These are phyloP conservation scores for Rhinocladiella similis DNA, from an alignment of 2,329 filamentous ascomycete species.

Conservation along the genomic window DNA sequence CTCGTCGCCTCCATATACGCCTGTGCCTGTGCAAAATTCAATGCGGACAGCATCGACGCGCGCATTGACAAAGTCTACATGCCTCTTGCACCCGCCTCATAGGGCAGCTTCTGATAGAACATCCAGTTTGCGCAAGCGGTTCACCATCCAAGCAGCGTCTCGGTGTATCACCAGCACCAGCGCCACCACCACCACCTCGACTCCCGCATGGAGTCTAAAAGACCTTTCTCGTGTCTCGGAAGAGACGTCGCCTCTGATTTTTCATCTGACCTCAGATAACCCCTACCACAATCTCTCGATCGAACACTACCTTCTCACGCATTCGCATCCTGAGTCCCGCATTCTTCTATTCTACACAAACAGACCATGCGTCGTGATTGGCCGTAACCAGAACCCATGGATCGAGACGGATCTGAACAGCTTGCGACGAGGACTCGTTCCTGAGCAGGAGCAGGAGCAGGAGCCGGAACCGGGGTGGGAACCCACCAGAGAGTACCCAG, in stretches of 20 bases:
- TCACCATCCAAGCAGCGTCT: not conserved
- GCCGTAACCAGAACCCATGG: conserved; percentile 98
- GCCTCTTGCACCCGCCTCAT: not conserved
- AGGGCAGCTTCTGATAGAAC: no score
- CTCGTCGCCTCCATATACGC: not conserved
- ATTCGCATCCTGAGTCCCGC: conserved; percentile 68
- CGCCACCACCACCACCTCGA: not conserved
- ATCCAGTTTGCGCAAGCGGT: not conserved
- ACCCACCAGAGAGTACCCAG: not conserved
- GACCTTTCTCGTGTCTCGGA: conserved; percentile 18
- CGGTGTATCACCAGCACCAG: not conserved
- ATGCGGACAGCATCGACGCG: conserved; percentile 19
- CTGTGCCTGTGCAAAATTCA: conserved; percentile 2
- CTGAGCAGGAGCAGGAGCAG: conserved; percentile 4
- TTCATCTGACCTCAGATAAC: conserved; percentile 67
- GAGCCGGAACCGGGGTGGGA: not conserved
- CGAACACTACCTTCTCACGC: conserved; percentile 84
- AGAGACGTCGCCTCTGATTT: conserved; percentile 57
- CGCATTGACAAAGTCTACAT: conserved; percentile 5
- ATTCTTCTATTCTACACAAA: conserved; percentile 89
- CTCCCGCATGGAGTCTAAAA: conserved; percentile 13
- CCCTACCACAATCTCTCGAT: conserved; percentile 91
- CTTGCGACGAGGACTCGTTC: conserved; percentile 48
- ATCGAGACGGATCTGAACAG: conserved; percentile 76
- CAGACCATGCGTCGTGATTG: conserved; percentile 82